Evolutionary conservation across 208 protist species (phyloP), one percentile per base, ranked within the genome.

Genomic region (Phytomonas serpens): DNA sequence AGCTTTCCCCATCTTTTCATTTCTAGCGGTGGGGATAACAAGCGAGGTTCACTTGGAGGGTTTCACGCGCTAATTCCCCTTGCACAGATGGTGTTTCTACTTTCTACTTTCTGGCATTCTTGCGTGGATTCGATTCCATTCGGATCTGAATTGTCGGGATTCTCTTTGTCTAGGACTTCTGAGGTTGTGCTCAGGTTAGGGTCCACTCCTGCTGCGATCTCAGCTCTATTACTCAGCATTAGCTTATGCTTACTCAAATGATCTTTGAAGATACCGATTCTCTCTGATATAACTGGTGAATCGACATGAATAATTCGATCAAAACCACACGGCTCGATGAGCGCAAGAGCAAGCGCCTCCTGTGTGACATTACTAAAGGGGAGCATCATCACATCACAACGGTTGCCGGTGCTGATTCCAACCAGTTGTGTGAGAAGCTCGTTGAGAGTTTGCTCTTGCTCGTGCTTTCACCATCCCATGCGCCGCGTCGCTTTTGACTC

Each of bases 391-490:
- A 99, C 85, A 51, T 93, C 87, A 38, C 93, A 68, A 14, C 80
- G 63, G 65, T 88, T 75, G 57, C 72, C 68, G 31, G 79, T 83
- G 62, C 76, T 79, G 80, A 99, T 99, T 57, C 98, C 98, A 79
- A 99, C 98, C 84, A 99, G 94, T 69, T 98, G 94, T 11, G 97
- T 94, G 4, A 99, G 85, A n/a, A 99, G 82, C 80, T 98, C 96
- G 80, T 99, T 99, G 14, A 99, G 84, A 19, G 98, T 99, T 61
- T 98, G 97, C 80, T 99, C 97, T 65, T 97, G 90, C 79, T 99
- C 97, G 71, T 97, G 96, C 57, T 89, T 93, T 70, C 94, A 13
- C 89, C 88, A 61, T 85, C 74, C 11, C 81, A 79, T 5, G 73
- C 74, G 11, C 90, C 90, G 51, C 83, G 75, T 11, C 92, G 79